Evolutionary conservation across 2,329 filamentous ascomycete species (phyloP).

Genomic region (Verticillium alfalfae): DNA sequence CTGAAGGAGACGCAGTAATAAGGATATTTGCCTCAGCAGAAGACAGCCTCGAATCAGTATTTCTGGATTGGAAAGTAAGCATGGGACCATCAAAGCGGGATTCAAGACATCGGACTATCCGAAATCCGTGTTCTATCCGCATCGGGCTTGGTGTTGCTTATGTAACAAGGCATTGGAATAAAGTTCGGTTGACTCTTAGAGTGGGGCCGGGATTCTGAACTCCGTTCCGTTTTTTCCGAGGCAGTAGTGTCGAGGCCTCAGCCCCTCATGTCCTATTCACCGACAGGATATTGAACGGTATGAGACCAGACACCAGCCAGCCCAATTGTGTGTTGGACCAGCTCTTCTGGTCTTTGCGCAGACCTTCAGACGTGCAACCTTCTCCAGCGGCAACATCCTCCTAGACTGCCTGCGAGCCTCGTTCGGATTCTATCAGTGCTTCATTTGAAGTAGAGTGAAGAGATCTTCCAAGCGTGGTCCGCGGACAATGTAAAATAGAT

Average conservation of each 20-base stretch:
- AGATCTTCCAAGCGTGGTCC: no score
- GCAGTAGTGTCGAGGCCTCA: neutral
- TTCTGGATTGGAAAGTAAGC: neutral
- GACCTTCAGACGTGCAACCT: slow-evolving; percentile 40
- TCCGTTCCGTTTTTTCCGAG: no score
- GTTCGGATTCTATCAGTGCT: neutral
- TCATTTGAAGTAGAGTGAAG: no score
- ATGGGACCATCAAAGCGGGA: neutral
- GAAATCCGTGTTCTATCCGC: neutral
- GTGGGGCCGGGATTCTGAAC: neutral
- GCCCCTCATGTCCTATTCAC: no score
- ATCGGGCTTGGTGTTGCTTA: neutral
- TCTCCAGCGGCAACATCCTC: slow-evolving; percentile 26
- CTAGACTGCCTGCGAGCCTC: slow-evolving; percentile 4
- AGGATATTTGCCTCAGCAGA: neutral
- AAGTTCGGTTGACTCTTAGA: no score
- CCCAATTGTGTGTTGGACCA: slow-evolving; percentile 18
- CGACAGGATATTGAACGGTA: no score
- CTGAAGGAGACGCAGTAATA: neutral
- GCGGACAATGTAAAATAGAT: no score
- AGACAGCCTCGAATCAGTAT: neutral
- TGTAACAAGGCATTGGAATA: neutral
- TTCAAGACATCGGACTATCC: neutral
- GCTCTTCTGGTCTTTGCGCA: slow-evolving; percentile 28
- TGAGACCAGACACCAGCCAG: slow-evolving; percentile 16